Evolutionary conservation across 139 green algal species (phyloP).

Genomic region (Volvox africanus): DNA sequence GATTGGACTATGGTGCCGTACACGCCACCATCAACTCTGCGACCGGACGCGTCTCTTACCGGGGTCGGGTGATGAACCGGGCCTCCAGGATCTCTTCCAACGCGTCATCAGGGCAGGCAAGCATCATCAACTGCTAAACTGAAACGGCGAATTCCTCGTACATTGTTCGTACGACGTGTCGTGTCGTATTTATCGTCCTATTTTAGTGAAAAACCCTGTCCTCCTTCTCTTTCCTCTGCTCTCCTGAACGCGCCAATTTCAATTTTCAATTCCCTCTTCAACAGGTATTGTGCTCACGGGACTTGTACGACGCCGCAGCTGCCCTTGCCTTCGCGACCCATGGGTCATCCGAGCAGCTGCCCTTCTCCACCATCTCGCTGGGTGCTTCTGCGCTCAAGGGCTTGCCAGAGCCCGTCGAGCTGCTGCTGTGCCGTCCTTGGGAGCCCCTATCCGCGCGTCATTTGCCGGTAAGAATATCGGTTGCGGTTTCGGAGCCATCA

Average conservation of each 20-base stretch:
- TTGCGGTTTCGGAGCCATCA: neutral
- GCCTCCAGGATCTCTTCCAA: neutral
- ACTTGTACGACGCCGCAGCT: neutral
- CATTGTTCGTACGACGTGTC: no score
- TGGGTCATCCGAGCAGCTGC: neutral
- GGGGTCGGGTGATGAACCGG: slow-evolving; percentile 4
- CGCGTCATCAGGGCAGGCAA: neutral
- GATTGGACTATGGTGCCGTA: neutral
- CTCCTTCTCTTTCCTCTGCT: no score
- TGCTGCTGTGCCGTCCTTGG: slow-evolving; percentile 12
- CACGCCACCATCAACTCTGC: slow-evolving; percentile 10
- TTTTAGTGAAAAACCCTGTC: no score
- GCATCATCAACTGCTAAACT: neutral
- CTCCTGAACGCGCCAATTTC: no score
- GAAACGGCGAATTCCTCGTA: no score
- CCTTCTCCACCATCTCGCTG: neutral
- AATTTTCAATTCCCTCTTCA: no score
- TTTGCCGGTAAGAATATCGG: neutral
- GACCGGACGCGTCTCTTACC: neutral
- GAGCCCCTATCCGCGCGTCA: no score
- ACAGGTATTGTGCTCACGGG: slow-evolving; percentile 26
- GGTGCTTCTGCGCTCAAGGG: neutral
- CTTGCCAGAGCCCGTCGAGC: slow-evolving; percentile 9
- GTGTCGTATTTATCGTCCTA: no score
- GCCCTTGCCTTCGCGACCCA: neutral